Conservation (phyloP, 805 yeast genomes). For the Metschnikowia shivogae region DNA sequence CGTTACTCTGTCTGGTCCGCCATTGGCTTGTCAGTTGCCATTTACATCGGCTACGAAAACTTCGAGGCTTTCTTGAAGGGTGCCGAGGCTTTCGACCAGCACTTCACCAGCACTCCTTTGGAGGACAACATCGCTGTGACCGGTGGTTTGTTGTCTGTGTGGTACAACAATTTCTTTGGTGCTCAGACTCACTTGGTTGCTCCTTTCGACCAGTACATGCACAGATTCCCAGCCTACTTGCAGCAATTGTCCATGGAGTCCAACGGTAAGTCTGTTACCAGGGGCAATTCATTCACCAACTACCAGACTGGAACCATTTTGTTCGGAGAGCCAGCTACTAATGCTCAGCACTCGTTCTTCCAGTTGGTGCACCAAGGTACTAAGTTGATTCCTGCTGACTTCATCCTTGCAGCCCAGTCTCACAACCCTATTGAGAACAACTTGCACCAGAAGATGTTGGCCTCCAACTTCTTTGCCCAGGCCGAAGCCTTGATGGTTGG, state of each 20-base stretch:
- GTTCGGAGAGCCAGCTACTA: constrained; percentile 98
- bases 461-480: constrained; percentile 98
- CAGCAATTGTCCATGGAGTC: constrained; percentile 99
- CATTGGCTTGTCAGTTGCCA: constrained; percentile 91
- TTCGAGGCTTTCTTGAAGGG: constrained; percentile 91
- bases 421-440: constrained; percentile 95
- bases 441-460: constrained; percentile 95
- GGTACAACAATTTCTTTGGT: constrained; percentile 98
- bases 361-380: constrained; percentile 99
- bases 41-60: constrained; percentile 93
- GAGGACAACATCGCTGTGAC: constrained; percentile 88
- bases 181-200: constrained; percentile 98
- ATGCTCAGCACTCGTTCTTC: constrained; percentile 99
- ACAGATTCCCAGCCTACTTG: constrained; percentile 98
- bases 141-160: constrained; percentile 90
- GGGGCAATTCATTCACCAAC: constrained; percentile 85
- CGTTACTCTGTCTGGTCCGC: constrained; percentile 99
- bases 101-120: constrained; percentile 78
- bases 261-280: constrained; percentile 95
- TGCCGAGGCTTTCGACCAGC: constrained; percentile 95
- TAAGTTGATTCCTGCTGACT: constrained; percentile 94
- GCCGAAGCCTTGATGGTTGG: constrained; percentile 98
- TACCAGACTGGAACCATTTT: constrained; percentile 95
- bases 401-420: constrained; percentile 93
- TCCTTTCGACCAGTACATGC: constrained; percentile 97